phyloP scores from a whole-genome alignment of 2,329 filamentous ascomycete species.

The Phaeoacremonium minimum region DNA sequence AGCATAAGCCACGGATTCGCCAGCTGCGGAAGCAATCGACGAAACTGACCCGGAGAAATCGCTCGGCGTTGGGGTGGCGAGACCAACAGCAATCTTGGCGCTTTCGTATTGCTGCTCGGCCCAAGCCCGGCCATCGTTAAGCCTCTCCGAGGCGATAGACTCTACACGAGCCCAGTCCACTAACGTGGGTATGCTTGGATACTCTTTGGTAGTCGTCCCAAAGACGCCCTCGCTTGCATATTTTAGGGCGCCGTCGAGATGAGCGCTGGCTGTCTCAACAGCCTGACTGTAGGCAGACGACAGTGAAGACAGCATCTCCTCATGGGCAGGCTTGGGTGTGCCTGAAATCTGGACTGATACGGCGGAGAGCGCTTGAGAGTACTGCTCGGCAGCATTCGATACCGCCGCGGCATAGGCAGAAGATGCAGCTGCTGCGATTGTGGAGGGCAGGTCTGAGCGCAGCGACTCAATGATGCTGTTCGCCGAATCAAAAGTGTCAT shows the following conservation, averaged over 20 bases:
- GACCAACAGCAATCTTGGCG: conserved; percentile 61
- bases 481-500: conserved; percentile 34
- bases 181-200: conserved; percentile 28
- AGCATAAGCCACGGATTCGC: conserved; percentile 8
- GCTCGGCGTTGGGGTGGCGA: conserved; percentile 56
- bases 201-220: conserved; percentile 37
- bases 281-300: conserved; percentile 66
- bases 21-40: conserved; percentile 17
- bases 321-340: conserved; percentile 63
- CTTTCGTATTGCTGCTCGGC: conserved; percentile 69
- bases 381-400: conserved; percentile 62
- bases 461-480: conserved; percentile 27
- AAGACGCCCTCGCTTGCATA: conserved; percentile 46
- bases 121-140: conserved; percentile 65
- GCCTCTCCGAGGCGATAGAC: conserved; percentile 64
- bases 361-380: conserved; percentile 62
- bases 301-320: conserved; percentile 65
- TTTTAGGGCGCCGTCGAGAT: conserved; percentile 50
- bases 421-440: conserved; percentile 16
- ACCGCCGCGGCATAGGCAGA: conserved; percentile 61
- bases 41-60: conserved; percentile 7
- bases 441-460: conserved; percentile 23
- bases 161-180: conserved; percentile 46
- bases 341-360: conserved; percentile 65
- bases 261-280: conserved; percentile 55